Base-by-base conservation (phyloP, 257 asterid genomes). In the Nicotiana obtusifolia region DNA sequence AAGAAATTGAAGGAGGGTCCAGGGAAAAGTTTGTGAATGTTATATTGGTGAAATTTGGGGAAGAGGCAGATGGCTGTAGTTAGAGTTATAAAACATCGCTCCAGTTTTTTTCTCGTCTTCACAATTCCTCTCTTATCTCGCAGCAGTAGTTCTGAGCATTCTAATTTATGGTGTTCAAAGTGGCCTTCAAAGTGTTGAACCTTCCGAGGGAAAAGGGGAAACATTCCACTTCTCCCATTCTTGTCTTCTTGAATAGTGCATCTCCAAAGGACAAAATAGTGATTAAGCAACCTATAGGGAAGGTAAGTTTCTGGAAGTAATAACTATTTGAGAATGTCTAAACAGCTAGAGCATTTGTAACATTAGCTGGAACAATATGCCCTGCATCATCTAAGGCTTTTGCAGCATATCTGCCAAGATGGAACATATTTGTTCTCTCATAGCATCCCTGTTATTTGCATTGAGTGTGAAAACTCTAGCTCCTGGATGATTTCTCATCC, bases 401-500 rank as follows among this genome's bases (percentile, higher is more conserved):
- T 85, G 90, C 81, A 93, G 77, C 85, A 84, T 68, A 78, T 81
- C 87, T 49, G 82, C 85, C 90, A 95, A 83, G 77, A 62, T 76
- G 73, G 94, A 88, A 86, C 73, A 84, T 78, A 95, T 82, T 80
- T 88, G 92, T 52, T 90, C 98, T 84, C 84, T 88, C 90, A 89
- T 88, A 64, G 93, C 87, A 89, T 95, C 99, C 85, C 98, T 87
- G 80, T 89, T 93, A 76, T 89, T 86, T 22, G 78, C 30, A 82
- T 81, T 87, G 73, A 92, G 73, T 5, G 88, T 91, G 82, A 84
- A 89, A 67, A 92, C 60, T 44, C 86, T 85, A 41, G 98, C 96
- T 73, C 92, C 92, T 11, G 92, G 90, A 84, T 92, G 89, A 81
- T 89, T 93, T 83, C 88, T 92, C 95, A 95, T 78, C 86, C 97